Evolutionary conservation across 768 basidiomycete species (phyloP).

Genomic region (Tricholoma saponaceum): DNA sequence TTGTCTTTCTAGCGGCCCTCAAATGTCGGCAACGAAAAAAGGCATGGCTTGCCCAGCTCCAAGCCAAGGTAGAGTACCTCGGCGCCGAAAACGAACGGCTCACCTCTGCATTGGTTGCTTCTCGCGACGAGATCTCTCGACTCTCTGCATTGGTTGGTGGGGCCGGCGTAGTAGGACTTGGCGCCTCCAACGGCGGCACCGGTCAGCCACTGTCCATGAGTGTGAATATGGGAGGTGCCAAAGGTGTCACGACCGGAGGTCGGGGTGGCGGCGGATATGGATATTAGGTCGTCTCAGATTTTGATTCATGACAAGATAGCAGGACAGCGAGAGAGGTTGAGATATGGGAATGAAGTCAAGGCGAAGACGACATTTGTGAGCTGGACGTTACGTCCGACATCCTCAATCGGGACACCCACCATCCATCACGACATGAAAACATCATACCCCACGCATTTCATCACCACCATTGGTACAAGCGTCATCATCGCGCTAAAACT

Average conservation of each 20-base stretch:
- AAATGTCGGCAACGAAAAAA: constrained; percentile 99
- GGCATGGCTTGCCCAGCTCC: constrained; percentile 91
- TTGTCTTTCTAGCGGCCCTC: constrained; percentile 67
- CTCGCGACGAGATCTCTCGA: constrained; percentile 89
- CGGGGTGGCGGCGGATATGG: constrained; percentile 37
- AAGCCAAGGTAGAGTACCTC: constrained; percentile 90
- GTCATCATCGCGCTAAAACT: not conserved
- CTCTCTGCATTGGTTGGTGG: constrained; percentile 70
- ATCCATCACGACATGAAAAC: too few relatives aligned
- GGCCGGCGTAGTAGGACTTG: constrained; percentile 47
- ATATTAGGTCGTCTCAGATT: constrained; percentile 20
- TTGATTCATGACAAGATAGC: not conserved
- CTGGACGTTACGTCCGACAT: not conserved
- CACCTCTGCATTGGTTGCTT: constrained; percentile 77
- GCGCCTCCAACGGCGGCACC: constrained; percentile 21
- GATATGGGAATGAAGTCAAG: not conserved
- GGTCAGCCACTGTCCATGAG: constrained; percentile 45
- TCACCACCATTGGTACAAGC: not conserved
- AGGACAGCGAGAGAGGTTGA: not conserved
- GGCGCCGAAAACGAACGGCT: constrained; percentile 94
- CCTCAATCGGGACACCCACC: not conserved
- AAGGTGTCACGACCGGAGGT: constrained; percentile 25
- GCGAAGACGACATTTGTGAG: not conserved
- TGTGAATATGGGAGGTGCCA: constrained; percentile 29
- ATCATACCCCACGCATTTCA: not conserved